Evolutionary conservation across 2,329 filamentous ascomycete genomes (phyloP), one percentile per base, ranked within the genome.

Genomic region (Aspergillus fructus): DNA sequence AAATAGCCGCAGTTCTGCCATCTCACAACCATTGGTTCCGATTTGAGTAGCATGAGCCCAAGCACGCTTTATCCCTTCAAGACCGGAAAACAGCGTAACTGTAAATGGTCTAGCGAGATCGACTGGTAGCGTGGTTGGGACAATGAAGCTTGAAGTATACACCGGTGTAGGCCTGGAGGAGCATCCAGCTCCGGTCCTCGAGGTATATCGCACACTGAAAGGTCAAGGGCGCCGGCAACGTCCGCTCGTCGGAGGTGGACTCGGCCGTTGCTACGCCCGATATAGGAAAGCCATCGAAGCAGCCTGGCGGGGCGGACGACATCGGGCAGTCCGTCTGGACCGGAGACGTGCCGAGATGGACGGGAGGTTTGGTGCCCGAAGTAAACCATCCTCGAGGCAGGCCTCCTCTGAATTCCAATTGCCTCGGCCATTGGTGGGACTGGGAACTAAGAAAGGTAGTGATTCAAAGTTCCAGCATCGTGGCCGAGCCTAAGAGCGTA

Each of bases 271-370:
- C 34, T 33, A 21, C 39, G 27, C 55, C 55, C 49, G 55, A 49
- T 53, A 53, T 53, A 58, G 55, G 55, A 58, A 34, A 13, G 15
- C 15, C 23, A 15, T 30, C 9, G 49, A 23, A 34, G 24, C 12
- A 27, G 15, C 24, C 48, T 47, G 49, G 60, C 60, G 62, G 62
- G 60, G 62, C 62, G 62, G 62, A 62, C 54, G 54, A 53, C 52
- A 60, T 63, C 59, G 54, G 59, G 52, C 56, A 56, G 55, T 56
- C 60, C 54, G 60, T 59, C 56, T 64, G 60, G 62, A 50, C 60
- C 60, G 62, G 62, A 62, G 59, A 53, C 40, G 37, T 48, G 52
- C 60, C 58, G 60, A 62, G 51, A 30, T 51, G 34, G n/a, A 42
- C 17, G 40, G 50, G 39, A 42, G 19, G 8, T 24, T 53, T 47